Base-by-base conservation (phyloP, 1,284 basidiomycete genomes). In the Lignosus rhinocerotis region DNA sequence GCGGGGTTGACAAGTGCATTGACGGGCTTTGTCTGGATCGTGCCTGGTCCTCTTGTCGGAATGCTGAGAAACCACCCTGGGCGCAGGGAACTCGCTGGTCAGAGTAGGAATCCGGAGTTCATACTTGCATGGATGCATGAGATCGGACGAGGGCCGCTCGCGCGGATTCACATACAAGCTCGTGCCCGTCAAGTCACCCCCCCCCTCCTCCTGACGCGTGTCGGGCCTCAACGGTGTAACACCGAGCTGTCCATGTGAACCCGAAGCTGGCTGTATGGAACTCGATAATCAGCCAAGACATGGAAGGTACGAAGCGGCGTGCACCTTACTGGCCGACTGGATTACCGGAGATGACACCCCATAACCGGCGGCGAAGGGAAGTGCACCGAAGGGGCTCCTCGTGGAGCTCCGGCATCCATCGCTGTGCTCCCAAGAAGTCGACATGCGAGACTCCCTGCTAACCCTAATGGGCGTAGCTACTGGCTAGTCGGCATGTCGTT, bases 341-440 rank as follows among this genome's bases (percentile, higher is more conserved):
- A 17, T 33, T 30, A 48, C 46, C 46, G 46, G 46, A 17, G 46
- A 8, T 48, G 32, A 33, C 32, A 48, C 16, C 10, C 6, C n/a
- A 11, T 10, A 5, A 9, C 16, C 34, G 46, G 12, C 31, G 43
- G 12, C 19, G 41, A 31, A 46, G 11, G 44, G 44, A 32, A 46
- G 44, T 14, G 31, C 21, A 4, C 12, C 12, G 44, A 30, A 16
- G 17, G 2, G 19, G 6, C n/a, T 14, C 17, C 49, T 16, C 17
- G 34, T n/a, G 49, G 17, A 25, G 32, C 21, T 31, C 50, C 50
- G 50, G 50, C 50, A 51, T 42, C 25, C 36, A 41, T 51, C 50
- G 38, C 21, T 41, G 50, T 32, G 16, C 36, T 42, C 39, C 8
- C 36, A 34, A 16, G 46, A 30, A 21, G 11, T 7, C 19, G 19